phyloP scores from a whole-genome alignment of 495 filamentous ascomycete genomes.

The Aspergillus kassunensis region DNA sequence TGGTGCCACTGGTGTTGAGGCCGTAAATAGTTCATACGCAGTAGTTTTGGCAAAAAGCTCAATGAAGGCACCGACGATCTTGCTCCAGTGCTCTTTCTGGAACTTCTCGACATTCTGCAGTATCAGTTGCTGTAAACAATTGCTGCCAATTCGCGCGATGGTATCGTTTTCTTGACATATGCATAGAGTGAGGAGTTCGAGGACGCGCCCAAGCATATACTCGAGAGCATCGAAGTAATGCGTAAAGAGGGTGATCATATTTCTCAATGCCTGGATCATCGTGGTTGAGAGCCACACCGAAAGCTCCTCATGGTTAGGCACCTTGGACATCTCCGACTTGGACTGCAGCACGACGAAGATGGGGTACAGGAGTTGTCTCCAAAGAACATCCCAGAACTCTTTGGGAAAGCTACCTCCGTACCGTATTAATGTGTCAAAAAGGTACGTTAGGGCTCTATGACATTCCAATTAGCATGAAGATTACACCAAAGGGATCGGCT shows the following conservation, averaged over 20 bases:
- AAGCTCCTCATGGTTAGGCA: slow-evolving; percentile 87
- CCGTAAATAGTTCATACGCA: slow-evolving; percentile 88
- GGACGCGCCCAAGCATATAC: slow-evolving; percentile 93
- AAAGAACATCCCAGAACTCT: slow-evolving; percentile 98
- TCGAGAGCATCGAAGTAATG: slow-evolving; percentile 95
- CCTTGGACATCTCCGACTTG: slow-evolving; percentile 91
- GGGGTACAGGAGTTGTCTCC: slow-evolving; percentile 92
- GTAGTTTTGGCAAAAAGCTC: slow-evolving; percentile 93
- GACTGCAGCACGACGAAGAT: slow-evolving; percentile 98
- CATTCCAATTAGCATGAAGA: not conserved
- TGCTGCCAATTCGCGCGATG: slow-evolving; percentile 94
- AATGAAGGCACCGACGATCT: slow-evolving; percentile 92
- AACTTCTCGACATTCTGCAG: slow-evolving; percentile 94
- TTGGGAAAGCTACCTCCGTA: slow-evolving; percentile 89
- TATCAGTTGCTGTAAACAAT: slow-evolving; percentile 94
- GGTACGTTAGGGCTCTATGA: slow-evolving; percentile 79
- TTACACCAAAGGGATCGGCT: not conserved
- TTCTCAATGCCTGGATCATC: slow-evolving; percentile 97
- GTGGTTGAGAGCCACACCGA: slow-evolving; percentile 99
- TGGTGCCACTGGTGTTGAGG: slow-evolving; percentile 57
- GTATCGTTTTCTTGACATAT: slow-evolving; percentile 99
- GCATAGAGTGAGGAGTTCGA: slow-evolving; percentile 88
- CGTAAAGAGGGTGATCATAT: slow-evolving; percentile 97
- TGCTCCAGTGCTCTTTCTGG: slow-evolving; percentile 77
- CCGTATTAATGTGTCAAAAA: slow-evolving; percentile 86